A percentile compares a stretch with the other conserved stretches of the same genome.
Evolutionary conservation across 2,329 filamentous ascomycete species (phyloP).

Genomic region (Grosmannia penicillata): DNA sequence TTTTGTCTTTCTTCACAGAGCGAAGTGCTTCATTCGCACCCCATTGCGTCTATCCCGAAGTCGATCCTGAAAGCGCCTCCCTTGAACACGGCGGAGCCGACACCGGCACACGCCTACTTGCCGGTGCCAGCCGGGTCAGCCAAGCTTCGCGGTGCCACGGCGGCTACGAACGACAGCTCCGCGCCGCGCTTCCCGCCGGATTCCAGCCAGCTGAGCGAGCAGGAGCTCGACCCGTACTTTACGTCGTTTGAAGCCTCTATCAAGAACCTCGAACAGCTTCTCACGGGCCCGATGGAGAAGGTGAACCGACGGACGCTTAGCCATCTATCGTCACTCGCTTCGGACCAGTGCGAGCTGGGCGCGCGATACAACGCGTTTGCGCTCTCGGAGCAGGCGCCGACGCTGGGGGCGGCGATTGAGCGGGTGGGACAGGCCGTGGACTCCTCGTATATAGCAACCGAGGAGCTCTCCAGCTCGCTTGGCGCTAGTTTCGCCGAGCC

Average conservation of each 20-base stretch:
- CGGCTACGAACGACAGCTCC: slow-evolving; percentile 13
- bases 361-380: slow-evolving; percentile 97
- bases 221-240: slow-evolving; percentile 92
- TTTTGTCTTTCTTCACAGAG: slow-evolving; percentile 39
- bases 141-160: slow-evolving; percentile 54
- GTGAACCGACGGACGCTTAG: slow-evolving; percentile 81
- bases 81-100: slow-evolving; percentile 84
- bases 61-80: slow-evolving; percentile 92
- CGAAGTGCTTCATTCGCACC: slow-evolving; percentile 88
- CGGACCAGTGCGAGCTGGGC: slow-evolving; percentile 83
- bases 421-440: slow-evolving; percentile 89
- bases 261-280: slow-evolving; percentile 73
- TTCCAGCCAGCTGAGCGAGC: slow-evolving; percentile 61
- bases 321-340: slow-evolving; percentile 68
- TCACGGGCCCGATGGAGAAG: slow-evolving; percentile 92
- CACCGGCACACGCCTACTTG: slow-evolving; percentile 71
- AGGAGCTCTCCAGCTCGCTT: slow-evolving; percentile 76
- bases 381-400: slow-evolving; percentile 77
- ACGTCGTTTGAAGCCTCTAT: slow-evolving; percentile 84
- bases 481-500: slow-evolving; percentile 92
- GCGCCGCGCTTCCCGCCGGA: slow-evolving; percentile 61
- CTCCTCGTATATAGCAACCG: slow-evolving; percentile 87
- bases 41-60: slow-evolving; percentile 82
- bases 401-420: slow-evolving; percentile 84
- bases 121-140: slow-evolving; percentile 75